phyloP scores from a whole-genome alignment of 2,329 filamentous ascomycete species.

The Truncatella angustata region DNA sequence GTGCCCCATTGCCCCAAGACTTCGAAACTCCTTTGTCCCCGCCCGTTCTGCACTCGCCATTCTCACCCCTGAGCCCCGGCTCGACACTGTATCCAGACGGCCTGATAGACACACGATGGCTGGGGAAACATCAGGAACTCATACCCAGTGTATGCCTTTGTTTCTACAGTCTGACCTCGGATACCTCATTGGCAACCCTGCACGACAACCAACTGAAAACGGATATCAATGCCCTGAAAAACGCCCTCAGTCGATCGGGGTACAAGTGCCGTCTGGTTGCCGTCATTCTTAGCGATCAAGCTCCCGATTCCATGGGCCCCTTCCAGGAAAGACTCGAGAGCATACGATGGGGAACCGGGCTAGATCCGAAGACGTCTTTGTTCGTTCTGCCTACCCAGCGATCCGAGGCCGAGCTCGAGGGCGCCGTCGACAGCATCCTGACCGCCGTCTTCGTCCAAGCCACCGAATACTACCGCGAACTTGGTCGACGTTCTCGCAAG shows the following conservation, averaged over 20 bases:
- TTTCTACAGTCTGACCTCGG: constrained; percentile 75
- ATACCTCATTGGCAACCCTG: constrained; percentile 71
- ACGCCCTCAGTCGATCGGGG: constrained; percentile 63
- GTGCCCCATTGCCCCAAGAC: constrained; percentile 51
- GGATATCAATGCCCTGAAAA: constrained; percentile 78
- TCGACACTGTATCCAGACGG: constrained; percentile 89
- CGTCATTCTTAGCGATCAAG: constrained; percentile 73
- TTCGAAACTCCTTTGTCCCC: constrained; percentile 46
- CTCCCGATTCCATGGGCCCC: constrained; percentile 52
- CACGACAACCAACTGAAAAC: constrained; percentile 84
- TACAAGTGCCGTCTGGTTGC: constrained; percentile 78
- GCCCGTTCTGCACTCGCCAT: constrained; percentile 77
- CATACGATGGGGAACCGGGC: constrained; percentile 74
- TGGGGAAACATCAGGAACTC: constrained; percentile 82
- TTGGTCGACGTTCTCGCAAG: constrained; percentile 87
- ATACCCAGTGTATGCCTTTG: constrained; percentile 78
- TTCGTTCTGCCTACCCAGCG: constrained; percentile 79
- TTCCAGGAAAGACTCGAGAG: constrained; percentile 69
- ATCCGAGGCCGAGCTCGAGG: constrained; percentile 67
- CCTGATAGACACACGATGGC: constrained; percentile 76
- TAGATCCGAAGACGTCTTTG: constrained; percentile 77
- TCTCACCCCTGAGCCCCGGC: constrained; percentile 82
- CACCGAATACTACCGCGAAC: constrained; percentile 88
- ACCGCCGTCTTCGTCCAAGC: constrained; percentile 70
- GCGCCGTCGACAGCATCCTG: constrained; percentile 72